These are phyloP conservation scores for Fusarium palustre DNA, from an alignment of 2,329 filamentous ascomycete species.

Conservation along the genomic window DNA sequence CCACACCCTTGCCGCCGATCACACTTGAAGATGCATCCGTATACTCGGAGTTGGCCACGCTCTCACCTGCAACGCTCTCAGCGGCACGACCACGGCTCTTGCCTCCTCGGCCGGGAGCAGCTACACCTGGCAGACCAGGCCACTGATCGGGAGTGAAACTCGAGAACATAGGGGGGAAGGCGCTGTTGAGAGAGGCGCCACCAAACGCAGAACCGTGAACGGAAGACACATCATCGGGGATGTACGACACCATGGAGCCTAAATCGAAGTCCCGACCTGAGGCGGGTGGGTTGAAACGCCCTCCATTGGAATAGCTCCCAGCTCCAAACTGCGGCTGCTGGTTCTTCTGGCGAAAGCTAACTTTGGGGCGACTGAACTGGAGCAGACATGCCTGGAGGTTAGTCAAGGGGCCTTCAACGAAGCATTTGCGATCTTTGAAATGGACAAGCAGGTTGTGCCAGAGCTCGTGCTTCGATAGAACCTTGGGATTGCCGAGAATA, in stretches of 20 bases:
- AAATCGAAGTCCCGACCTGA: conserved; percentile 73
- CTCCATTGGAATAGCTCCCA: conserved; percentile 54
- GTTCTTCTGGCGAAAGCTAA: conserved; percentile 91
- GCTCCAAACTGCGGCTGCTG: conserved; percentile 72
- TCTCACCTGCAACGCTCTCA: conserved; percentile 89
- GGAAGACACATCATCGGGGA: conserved; percentile 96
- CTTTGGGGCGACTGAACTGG: conserved; percentile 94
- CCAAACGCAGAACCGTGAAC: conserved; percentile 93
- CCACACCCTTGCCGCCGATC: conserved; percentile 78
- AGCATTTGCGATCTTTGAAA: conserved; percentile 96
- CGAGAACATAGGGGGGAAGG: conserved; percentile 95
- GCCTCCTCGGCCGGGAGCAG: conserved; percentile 69
- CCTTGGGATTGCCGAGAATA: conserved; percentile 97
- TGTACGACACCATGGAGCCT: conserved; percentile 92
- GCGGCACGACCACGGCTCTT: conserved; percentile 75
- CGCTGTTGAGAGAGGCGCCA: conserved; percentile 76
- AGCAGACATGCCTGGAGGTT: conserved; percentile 96
- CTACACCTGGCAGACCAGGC: conserved; percentile 81
- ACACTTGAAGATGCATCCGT: conserved; percentile 86
- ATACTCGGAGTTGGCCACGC: conserved; percentile 89
- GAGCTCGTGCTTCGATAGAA: conserved; percentile 95
- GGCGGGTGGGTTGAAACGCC: conserved; percentile 57
- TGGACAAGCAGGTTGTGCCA: conserved; percentile 97
- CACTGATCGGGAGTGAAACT: conserved; percentile 89
- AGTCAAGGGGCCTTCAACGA: conserved; percentile 93